Percentiles rank a stretch among this genome's conserved stretches.
Evolutionary conservation across 2,329 filamentous ascomycete genomes (phyloP).

Genomic region (Teratosphaeria destructans): DNA sequence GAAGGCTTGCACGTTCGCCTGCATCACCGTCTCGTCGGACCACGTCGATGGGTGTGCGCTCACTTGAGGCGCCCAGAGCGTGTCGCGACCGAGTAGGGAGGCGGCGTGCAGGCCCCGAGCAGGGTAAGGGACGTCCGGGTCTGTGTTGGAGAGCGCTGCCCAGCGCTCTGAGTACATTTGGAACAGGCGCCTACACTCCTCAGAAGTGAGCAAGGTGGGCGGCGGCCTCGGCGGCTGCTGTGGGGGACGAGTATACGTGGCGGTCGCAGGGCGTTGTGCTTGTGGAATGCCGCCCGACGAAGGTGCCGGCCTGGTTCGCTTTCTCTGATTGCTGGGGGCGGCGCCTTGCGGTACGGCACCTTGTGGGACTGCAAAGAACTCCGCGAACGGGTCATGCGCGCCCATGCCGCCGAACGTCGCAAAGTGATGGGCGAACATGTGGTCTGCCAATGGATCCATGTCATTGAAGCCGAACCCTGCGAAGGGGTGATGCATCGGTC

Average conservation of each 20-base stretch:
- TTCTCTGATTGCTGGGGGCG: slow-evolving; percentile 4
- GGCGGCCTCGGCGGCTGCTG: slow-evolving; percentile 7
- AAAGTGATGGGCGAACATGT: slow-evolving; percentile 10
- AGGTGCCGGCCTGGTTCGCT: slow-evolving; percentile 9
- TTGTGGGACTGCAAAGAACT: slow-evolving; percentile 14
- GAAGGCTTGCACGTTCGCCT: slow-evolving; percentile 24
- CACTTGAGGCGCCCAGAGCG: slow-evolving; percentile 16
- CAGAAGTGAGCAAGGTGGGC: slow-evolving; percentile 14
- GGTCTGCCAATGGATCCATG: slow-evolving; percentile 7
- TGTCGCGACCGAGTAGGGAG: slow-evolving; percentile 14
- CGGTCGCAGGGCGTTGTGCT: slow-evolving; percentile 2
- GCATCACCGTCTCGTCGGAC: slow-evolving; percentile 23
- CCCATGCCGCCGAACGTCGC: slow-evolving; percentile 6
- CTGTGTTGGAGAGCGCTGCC: slow-evolving; percentile 14
- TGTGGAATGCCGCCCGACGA: slow-evolving; percentile 2
- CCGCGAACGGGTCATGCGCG: slow-evolving; percentile 6
- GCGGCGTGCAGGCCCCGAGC: slow-evolving; percentile 18
- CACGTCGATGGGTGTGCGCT: slow-evolving; percentile 14
- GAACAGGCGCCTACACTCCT: slow-evolving; percentile 19
- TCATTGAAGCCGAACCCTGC: slow-evolving; percentile 5
- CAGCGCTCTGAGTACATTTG: slow-evolving; percentile 19
- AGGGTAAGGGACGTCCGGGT: slow-evolving; percentile 21
- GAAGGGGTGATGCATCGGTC: slow-evolving; percentile 6
- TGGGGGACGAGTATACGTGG: slow-evolving; percentile 2
- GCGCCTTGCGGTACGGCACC: slow-evolving; percentile 5